phyloP scores from a whole-genome alignment of 176 grass and related monocot species.

The Hsuehochloa calcarea region DNA sequence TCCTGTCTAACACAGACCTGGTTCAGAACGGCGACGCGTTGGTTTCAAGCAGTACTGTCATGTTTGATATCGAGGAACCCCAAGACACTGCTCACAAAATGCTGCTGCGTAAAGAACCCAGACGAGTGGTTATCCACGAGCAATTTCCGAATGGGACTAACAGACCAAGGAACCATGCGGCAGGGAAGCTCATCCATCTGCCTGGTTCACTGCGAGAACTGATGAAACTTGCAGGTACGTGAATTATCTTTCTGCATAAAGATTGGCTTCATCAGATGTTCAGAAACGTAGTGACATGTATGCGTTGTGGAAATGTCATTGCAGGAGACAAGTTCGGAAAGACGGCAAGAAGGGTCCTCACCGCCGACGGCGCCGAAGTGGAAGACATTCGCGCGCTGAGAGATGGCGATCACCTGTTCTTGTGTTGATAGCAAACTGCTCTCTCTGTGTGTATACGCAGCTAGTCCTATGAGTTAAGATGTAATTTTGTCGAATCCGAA shows the following conservation, averaged over 20 bases:
- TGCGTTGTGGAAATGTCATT: not conserved
- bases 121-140: conserved; percentile 27
- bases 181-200: conserved; percentile 35
- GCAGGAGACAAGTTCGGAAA: conserved; percentile 34
- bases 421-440: conserved; percentile 14
- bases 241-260: not conserved
- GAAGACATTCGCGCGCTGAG: conserved; percentile 45
- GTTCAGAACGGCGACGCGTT: not conserved
- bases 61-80: not conserved
- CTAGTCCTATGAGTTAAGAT: too few species aligned
- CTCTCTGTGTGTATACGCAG: too few species aligned
- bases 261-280: not conserved
- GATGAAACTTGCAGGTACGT: not conserved
- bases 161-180: not conserved
- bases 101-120: too few species aligned
- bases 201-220: conserved; percentile 31
- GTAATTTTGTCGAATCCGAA: too few species aligned
- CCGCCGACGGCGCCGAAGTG: conserved; percentile 43
- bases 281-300: not conserved
- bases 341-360: conserved; percentile 26
- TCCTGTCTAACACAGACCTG: not conserved
- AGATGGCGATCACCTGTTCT: conserved; percentile 49
- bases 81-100: not conserved
- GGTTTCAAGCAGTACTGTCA: not conserved
- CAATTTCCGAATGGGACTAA: not conserved